Base-by-base conservation (phyloP, 371 early-diverging fungal genomes). In the Phascolomyces articulosus region DNA sequence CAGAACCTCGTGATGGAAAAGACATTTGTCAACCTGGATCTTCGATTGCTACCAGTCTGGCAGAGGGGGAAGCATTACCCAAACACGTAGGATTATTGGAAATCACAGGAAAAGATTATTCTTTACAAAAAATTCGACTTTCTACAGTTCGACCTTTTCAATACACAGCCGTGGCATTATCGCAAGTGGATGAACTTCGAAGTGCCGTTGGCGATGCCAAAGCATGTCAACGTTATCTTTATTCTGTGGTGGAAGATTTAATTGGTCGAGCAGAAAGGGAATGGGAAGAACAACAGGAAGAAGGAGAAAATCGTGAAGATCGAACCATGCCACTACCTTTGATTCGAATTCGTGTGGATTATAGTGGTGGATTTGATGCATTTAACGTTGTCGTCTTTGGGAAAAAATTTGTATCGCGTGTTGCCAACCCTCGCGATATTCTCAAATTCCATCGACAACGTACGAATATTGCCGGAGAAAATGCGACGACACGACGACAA, bases 401-500 rank as follows among this genome's bases (percentile, higher is more conserved):
- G 0, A 87, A 90, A 58, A 73, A 82, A 44, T 96, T 95, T 81
- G 89, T 87, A 9, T 89, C 92, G 21, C 73, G 79, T 11, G 95
- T 98, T 0, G 99, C 99, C n/a, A 99, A 99, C 73, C 95, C 97
- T 1, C 87, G 90, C 40, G 99, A 99, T 59, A 89, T 96, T 49
- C 74, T 99, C 8, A 85, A 87, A 44, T 94, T 98, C 69, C 87
- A 88, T 62, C 84, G 93, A 73, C 58, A 28, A 61, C 60, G 58
- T 10, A n/a, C 51, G 47, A 4, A 47, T 24, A 23, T 21, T n/a
- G 23, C 11, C 21, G 47, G 47, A 4, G 47, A n/a, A n/a, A n/a
- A n/a, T 6, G 11, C 44, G 40, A 21, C 59, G 26, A 47, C 26
- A 28, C 15, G 28, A 4, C n/a, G 29, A 58, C 58, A 58, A 34